phyloP scores from a whole-genome alignment of 345 rosid species.

The Clarkia xantiana region DNA sequence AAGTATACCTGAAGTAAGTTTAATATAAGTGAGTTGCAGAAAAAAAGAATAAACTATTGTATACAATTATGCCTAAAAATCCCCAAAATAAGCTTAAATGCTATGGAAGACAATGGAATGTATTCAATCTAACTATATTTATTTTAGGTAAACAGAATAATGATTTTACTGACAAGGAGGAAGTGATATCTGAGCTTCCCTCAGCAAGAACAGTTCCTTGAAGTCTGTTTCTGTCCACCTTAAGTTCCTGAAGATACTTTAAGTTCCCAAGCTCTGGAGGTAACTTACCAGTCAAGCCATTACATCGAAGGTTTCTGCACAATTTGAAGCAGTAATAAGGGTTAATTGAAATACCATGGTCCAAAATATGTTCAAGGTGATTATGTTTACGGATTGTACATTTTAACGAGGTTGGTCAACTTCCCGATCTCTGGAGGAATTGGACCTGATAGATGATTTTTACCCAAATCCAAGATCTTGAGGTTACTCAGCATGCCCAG shows the following conservation, averaged over 20 bases:
- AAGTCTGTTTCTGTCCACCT: constrained; percentile 75
- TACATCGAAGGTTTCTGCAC: constrained; percentile 83
- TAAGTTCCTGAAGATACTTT: constrained; percentile 62
- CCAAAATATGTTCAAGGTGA: too few species aligned
- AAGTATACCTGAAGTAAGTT: constrained; percentile 41
- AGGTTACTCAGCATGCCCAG: constrained; percentile 65
- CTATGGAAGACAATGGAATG: background rate
- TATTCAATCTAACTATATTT: background rate
- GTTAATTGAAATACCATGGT: too few species aligned
- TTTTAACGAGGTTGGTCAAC: constrained; percentile 31
- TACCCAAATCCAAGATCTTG: constrained; percentile 78
- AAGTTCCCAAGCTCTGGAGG: constrained; percentile 73
- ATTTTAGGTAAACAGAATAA: background rate
- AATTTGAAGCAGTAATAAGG: constrained; percentile 1
- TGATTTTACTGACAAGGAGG: constrained; percentile 28
- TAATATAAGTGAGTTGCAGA: background rate
- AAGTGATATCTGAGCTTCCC: constrained; percentile 15
- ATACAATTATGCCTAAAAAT: background rate
- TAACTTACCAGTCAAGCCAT: constrained; percentile 71
- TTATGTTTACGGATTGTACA: constrained; percentile 23
- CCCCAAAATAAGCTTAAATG: background rate
- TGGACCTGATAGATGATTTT: constrained; percentile 62
- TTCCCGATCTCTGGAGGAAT: constrained; percentile 78
- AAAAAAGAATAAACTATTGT: background rate
- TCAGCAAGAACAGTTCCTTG: constrained; percentile 66